Percentiles rank a stretch among this genome's conserved stretches.
These are phyloP conservation scores for Calonectria multiphialidica DNA, from an alignment of 2,329 filamentous ascomycete species.

Conservation along the genomic window DNA sequence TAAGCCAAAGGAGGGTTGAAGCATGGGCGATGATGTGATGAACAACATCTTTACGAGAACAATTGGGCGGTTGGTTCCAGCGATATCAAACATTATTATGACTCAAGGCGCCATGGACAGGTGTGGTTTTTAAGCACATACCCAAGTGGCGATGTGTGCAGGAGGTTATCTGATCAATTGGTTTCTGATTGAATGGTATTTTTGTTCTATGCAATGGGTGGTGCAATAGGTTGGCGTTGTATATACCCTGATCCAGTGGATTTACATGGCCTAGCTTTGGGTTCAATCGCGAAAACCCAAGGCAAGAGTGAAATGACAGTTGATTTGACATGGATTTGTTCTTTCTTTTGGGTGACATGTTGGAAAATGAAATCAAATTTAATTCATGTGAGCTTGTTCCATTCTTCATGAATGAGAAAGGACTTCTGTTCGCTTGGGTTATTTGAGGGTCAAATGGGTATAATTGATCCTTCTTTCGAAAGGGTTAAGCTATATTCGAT, in stretches of 20 bases:
- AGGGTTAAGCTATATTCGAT: too few relatives aligned
- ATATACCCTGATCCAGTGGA: constrained; percentile 37
- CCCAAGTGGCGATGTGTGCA: not conserved
- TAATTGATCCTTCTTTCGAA: too few relatives aligned
- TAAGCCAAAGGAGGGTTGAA: constrained; percentile 24
- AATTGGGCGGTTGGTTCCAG: not conserved
- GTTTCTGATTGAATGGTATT: constrained; percentile 18
- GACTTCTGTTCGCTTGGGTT: too few relatives aligned
- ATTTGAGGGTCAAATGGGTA: too few relatives aligned
- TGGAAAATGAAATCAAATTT: not conserved
- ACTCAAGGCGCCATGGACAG: constrained; percentile 17
- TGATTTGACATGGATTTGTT: not conserved
- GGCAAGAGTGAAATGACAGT: not conserved
- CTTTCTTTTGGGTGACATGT: not conserved
- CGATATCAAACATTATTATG: constrained; percentile 4
- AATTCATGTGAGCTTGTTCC: too few relatives aligned
- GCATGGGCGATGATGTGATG: not conserved
- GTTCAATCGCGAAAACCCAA: not conserved
- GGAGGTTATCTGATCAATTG: not conserved
- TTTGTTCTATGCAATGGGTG: constrained; percentile 18
- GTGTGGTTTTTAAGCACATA: not conserved
- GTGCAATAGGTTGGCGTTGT: constrained; percentile 28
- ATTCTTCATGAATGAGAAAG: too few relatives aligned
- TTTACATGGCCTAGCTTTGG: constrained; percentile 12
- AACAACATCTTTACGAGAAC: constrained; percentile 13